Evolutionary conservation across 176 grass and related monocot species (phyloP).

Genomic region (Avena sativa): DNA sequence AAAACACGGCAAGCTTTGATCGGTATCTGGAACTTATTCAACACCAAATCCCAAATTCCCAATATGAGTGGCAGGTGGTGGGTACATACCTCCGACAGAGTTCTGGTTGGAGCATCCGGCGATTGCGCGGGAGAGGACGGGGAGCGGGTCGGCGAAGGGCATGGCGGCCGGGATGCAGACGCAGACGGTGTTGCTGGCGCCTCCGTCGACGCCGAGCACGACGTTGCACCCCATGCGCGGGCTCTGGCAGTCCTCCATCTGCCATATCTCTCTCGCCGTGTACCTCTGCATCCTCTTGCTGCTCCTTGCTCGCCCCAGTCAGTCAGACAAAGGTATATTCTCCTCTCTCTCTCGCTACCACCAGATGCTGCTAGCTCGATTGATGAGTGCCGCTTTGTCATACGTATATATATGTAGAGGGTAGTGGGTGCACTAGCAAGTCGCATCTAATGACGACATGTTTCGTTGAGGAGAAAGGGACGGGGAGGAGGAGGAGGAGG

Average conservation of each 20-base stretch:
- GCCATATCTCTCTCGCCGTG: constrained; percentile 48
- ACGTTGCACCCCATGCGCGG: constrained; percentile 53
- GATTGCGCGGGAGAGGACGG: constrained; percentile 66
- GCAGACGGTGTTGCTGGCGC: constrained; percentile 78
- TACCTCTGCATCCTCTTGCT: constrained; percentile 52
- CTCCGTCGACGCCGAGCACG: constrained; percentile 76
- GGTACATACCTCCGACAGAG: constrained; percentile 70
- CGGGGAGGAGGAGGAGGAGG: neutral
- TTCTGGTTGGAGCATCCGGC: constrained; percentile 82
- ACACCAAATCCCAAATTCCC: neutral
- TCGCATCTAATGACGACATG: constrained; percentile 26
- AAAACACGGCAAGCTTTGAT: neutral
- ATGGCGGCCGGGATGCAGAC: constrained; percentile 66
- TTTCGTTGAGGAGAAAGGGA: constrained; percentile 52
- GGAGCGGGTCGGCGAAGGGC: constrained; percentile 61
- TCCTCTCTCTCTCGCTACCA: constrained; percentile 7
- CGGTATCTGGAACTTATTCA: neutral
- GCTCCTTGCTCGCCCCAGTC: neutral
- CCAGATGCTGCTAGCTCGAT: constrained; percentile 28
- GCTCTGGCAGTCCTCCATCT: constrained; percentile 45
- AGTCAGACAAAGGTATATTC: neutral
- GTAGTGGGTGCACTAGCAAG: constrained; percentile 11
- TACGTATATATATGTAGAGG: constrained; percentile 52
- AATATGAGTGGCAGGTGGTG: neutral
- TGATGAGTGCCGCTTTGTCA: constrained; percentile 30